A percentile compares a stretch with the other conserved stretches of the same genome.
phyloP scores from a whole-genome alignment of 2,329 filamentous ascomycete species.

The Chaetomium globosum region DNA sequence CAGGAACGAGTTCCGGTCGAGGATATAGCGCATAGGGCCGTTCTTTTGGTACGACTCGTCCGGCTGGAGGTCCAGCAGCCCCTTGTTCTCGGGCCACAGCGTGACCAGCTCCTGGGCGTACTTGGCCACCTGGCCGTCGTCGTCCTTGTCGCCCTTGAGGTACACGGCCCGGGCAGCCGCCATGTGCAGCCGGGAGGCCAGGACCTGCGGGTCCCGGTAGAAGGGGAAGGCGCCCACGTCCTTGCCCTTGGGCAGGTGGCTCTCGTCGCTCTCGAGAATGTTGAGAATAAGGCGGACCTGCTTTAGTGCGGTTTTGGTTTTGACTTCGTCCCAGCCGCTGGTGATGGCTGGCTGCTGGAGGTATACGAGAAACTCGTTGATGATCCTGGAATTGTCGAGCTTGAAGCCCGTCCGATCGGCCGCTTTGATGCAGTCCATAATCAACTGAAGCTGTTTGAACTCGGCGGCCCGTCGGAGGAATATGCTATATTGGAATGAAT shows the following conservation, averaged over 20 bases:
- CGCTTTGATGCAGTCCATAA: constrained; percentile 56
- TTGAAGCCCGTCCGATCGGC: constrained; percentile 51
- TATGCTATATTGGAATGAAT: constrained; percentile 42
- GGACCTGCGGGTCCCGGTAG: constrained; percentile 49
- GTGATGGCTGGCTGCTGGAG: constrained; percentile 49
- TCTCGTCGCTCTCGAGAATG: constrained; percentile 48
- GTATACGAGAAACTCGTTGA: constrained; percentile 45
- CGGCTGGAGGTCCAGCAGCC: constrained; percentile 45
- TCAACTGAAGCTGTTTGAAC: constrained; percentile 47
- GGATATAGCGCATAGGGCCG: constrained; percentile 42
- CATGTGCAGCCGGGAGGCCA: constrained; percentile 49
- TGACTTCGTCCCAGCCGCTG: constrained; percentile 41
- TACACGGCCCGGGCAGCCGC: constrained; percentile 46
- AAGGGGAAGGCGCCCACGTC: constrained; percentile 38
- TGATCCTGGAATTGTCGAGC: constrained; percentile 48
- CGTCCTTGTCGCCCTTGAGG: constrained; percentile 40
- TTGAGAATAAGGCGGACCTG: constrained; percentile 55
- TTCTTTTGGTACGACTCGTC: constrained; percentile 38
- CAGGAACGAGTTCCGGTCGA: constrained; percentile 43
- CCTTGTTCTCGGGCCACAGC: constrained; percentile 48
- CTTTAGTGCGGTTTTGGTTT: constrained; percentile 49
- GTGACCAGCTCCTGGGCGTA: constrained; percentile 45
- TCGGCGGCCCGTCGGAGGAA: constrained; percentile 48
- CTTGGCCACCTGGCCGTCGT: constrained; percentile 43
- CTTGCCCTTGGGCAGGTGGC: background rate